These are phyloP conservation scores for Mortierella antarctica DNA, from an alignment of 192 early-diverging fungal genomes.

Conservation along the genomic window DNA sequence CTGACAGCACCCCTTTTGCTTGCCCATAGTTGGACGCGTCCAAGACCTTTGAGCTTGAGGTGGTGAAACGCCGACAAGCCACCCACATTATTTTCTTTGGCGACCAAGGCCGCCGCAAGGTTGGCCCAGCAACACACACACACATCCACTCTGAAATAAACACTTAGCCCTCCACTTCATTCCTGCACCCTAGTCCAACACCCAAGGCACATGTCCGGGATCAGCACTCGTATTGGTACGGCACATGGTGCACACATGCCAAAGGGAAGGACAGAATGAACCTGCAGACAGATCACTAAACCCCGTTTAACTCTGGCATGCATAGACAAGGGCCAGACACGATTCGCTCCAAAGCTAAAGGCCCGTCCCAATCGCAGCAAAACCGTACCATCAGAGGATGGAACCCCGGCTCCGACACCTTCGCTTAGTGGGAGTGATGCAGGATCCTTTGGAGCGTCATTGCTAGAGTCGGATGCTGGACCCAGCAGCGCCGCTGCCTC, in stretches of 20 bases:
- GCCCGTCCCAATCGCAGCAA: constrained; percentile 36
- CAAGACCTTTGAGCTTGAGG: no score
- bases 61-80: neutral
- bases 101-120: neutral
- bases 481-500: neutral
- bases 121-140: neutral
- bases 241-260: neutral
- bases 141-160: neutral
- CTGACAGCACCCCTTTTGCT: no score
- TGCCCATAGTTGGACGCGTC: no score
- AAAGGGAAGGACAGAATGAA: neutral
- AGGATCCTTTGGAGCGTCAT: constrained; percentile 25
- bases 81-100: constrained; percentile 1
- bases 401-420: constrained; percentile 29
- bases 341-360: constrained; percentile 46
- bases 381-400: constrained; percentile 34
- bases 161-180: neutral
- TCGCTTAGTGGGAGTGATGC: constrained; percentile 15
- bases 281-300: neutral
- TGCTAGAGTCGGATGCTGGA: constrained; percentile 16
- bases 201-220: constrained; percentile 32
- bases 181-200: neutral
- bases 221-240: constrained; percentile 51
- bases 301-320: neutral
- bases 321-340: constrained; percentile 43